Base-by-base conservation (phyloP, 148 eudicot genomes). In the Suaeda aralocaspica region DNA sequence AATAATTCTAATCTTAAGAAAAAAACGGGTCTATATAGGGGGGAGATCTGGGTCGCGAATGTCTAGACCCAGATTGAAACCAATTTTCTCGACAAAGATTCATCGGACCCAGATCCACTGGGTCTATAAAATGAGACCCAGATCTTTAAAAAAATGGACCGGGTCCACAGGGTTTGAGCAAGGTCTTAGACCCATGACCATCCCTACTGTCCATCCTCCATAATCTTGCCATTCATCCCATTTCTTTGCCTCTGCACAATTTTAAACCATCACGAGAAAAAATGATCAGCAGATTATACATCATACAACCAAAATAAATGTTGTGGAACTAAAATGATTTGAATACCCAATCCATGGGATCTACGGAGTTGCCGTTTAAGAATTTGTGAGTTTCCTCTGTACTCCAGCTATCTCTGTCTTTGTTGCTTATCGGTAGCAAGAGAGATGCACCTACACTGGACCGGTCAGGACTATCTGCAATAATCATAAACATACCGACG, bases 391-490 rank as follows among this genome's bases (percentile, higher is more conserved):
- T 81, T 75, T 93, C 99, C 77, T 94, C 99, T 67, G 87, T 94
- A 26, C 79, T 81, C 79, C 81, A 72, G 63, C 78, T 73, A 77
- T 91, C 99, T 72, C 87, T 94, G 31, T 79, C 85, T 74, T 72
- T 82, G 76, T 68, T 79, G 76, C 83, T 87, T 65, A 91, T 0
- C 7, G 97, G 96, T 44, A 91, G 84, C 74, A 91, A 72, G 21
- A 81, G 79, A 59, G 88, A 63, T 36, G 79, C 78, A 30, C 83
- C 82, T 31, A 72, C 81, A 50, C 79, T 78, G 25, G 83, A 74
- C 16, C 96, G 96, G 46, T 94, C 99, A 30, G 97, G 96, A 81
- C 91, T 72, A 69, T 94, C 99, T 93, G 88, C 42, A 78, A 24
- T 9, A 9, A 9, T 22, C 48, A 31, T n/a, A 50, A 28, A 49